These are phyloP conservation scores for Macrocybe gigantea DNA, from an alignment of 768 basidiomycete species.

Conservation along the genomic window DNA sequence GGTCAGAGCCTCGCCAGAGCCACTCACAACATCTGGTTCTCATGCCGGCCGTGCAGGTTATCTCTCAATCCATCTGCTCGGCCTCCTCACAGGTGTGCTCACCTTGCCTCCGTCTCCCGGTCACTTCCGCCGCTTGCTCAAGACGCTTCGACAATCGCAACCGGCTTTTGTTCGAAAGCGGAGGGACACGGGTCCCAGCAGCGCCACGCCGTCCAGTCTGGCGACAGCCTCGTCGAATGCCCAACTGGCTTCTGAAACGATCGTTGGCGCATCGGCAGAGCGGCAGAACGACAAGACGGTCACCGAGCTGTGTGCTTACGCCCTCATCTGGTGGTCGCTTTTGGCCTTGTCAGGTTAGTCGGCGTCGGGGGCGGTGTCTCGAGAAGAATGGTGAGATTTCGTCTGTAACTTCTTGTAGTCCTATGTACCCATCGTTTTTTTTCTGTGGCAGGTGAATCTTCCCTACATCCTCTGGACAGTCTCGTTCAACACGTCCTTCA, in stretches of 20 bases:
- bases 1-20: conserved; percentile 32
- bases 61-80: conserved; percentile 83
- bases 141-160: conserved; percentile 11
- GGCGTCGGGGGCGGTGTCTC: conserved; percentile 41
- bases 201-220: too few species aligned
- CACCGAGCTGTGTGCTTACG: conserved; percentile 71
- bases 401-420: not conserved
- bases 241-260: not conserved
- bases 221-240: conserved; percentile 8
- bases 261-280: conserved; percentile 20
- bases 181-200: too few species aligned
- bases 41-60: conserved; percentile 51
- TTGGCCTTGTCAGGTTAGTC: conserved; percentile 33
- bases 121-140: conserved; percentile 56
- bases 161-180: too few species aligned
- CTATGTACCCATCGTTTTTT: not conserved
- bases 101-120: conserved; percentile 75
- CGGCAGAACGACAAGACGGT: conserved; percentile 71
- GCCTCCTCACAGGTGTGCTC: conserved; percentile 75
- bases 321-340: conserved; percentile 73
- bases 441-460: conserved; percentile 62
- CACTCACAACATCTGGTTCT: not conserved
- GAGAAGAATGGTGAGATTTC: conserved; percentile 35
- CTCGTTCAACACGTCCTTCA: conserved; percentile 71
- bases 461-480: conserved; percentile 87